Percentiles rank a stretch among this genome's conserved stretches.
These are phyloP conservation scores for Tetracladium maxilliforme DNA, from an alignment of 2,329 filamentous ascomycete genomes.

Conservation along the genomic window DNA sequence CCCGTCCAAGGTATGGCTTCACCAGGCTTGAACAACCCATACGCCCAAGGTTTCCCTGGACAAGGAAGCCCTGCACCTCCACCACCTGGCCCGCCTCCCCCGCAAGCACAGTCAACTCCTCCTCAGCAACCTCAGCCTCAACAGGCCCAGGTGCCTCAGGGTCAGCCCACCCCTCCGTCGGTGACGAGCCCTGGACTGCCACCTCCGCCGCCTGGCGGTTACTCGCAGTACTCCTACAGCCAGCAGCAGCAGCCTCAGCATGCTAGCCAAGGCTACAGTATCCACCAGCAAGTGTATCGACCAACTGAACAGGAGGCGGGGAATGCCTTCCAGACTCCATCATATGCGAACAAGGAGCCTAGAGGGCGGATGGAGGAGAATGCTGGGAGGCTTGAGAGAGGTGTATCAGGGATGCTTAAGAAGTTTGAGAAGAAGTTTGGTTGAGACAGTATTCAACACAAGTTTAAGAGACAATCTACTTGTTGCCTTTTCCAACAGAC, in stretches of 20 bases:
- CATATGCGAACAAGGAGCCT: too few relatives aligned
- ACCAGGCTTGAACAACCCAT: too few relatives aligned
- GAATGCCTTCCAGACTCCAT: too few relatives aligned
- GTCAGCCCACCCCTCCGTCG: slow-evolving; percentile 7
- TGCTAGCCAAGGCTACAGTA: slow-evolving; percentile 29
- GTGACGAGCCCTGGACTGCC: slow-evolving; percentile 22
- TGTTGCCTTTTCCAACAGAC: too few relatives aligned
- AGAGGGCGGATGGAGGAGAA: slow-evolving; percentile 47
- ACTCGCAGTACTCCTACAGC: slow-evolving; percentile 34
- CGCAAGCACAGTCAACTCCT: slow-evolving; percentile 4
- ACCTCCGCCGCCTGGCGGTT: slow-evolving; percentile 34
- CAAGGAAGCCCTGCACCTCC: background rate
- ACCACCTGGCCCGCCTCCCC: slow-evolving; percentile 4
- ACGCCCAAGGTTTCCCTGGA: too few relatives aligned
- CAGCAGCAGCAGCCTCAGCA: slow-evolving; percentile 13
- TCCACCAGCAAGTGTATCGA: slow-evolving; percentile 57
- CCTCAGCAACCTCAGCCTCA: slow-evolving; percentile 6
- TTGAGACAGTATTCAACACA: too few relatives aligned
- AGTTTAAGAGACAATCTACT: too few relatives aligned
- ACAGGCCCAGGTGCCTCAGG: slow-evolving; percentile 4
- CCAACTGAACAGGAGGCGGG: slow-evolving; percentile 47
- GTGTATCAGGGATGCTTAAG: slow-evolving; percentile 58
- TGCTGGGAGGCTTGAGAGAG: slow-evolving; percentile 52
- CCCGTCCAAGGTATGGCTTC: too few relatives aligned
- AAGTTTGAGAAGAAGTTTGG: slow-evolving; percentile 56